A percentile compares a stretch with the other conserved stretches of the same genome.
phyloP scores from a whole-genome alignment of 768 basidiomycete genomes.

The Rhizopogon roseolus region DNA sequence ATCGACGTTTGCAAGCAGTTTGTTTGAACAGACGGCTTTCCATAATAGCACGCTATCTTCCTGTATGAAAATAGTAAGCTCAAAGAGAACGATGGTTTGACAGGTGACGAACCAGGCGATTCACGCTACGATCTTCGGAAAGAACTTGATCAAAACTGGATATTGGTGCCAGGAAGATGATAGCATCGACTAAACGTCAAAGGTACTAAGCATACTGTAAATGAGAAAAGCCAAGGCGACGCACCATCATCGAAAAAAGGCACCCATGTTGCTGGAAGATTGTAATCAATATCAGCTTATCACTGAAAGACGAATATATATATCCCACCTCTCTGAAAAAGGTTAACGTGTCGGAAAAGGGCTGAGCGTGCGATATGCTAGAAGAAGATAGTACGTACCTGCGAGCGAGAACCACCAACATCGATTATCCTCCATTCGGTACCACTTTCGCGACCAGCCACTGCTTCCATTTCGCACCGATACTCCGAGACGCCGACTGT shows the following conservation, averaged over 20 bases:
- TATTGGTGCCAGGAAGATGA: conserved; percentile 58
- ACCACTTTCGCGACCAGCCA: conserved; percentile 42
- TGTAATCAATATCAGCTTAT: conserved; percentile 1
- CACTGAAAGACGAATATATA: neutral
- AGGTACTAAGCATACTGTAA: neutral
- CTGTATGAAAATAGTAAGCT: conserved; percentile 28
- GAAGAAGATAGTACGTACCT: conserved; percentile 29
- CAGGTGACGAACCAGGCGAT: conserved; percentile 36
- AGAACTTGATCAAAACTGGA: conserved; percentile 53
- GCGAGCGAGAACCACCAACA: conserved; percentile 48
- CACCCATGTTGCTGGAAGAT: conserved; percentile 41
- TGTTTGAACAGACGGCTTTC: conserved; percentile 69
- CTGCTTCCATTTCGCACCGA: conserved; percentile 75
- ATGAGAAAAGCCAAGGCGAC: neutral
- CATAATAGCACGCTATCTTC: conserved; percentile 76
- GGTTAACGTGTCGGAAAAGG: neutral
- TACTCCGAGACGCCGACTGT: conserved; percentile 79
- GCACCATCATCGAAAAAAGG: conserved; percentile 52
- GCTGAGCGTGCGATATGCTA: neutral
- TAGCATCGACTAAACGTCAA: conserved; percentile 33
- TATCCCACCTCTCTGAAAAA: conserved; percentile 29
- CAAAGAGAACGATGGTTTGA: neutral
- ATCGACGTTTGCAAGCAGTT: conserved; percentile 64
- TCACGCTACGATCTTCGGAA: conserved; percentile 46
- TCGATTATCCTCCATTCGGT: conserved; percentile 54